Conservation (phyloP, 225 moss, liverwort and hornwort species). For the Ulota crispa region DNA sequence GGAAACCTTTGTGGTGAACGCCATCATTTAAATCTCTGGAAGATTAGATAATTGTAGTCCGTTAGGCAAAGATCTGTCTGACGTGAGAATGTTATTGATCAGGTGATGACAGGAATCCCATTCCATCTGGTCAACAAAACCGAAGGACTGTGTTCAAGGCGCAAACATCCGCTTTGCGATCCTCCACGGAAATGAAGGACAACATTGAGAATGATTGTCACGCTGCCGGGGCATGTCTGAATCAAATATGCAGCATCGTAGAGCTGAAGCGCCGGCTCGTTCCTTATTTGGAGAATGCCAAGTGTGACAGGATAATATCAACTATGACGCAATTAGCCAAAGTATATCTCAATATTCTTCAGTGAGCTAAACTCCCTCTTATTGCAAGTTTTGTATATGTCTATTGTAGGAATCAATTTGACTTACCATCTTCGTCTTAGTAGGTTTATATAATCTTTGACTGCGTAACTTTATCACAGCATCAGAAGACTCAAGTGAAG, state of each 20-base stretch:
- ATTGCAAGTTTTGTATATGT: not conserved
- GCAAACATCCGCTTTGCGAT: slow-evolving; percentile 22
- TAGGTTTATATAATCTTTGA: not conserved
- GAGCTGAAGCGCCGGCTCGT: slow-evolving; percentile 61
- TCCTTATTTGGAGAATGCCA: slow-evolving; percentile 48
- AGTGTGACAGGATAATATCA: slow-evolving; percentile 58
- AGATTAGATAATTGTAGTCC: not conserved
- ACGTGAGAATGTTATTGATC: slow-evolving; percentile 15
- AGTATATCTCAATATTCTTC: slow-evolving; percentile 29
- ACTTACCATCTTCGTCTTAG: not conserved
- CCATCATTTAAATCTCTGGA: not conserved
- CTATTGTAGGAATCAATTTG: not conserved
- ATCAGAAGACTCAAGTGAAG: not conserved
- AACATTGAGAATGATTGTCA: slow-evolving; percentile 22
- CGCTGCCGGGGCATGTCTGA: slow-evolving; percentile 38
- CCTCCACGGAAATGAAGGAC: slow-evolving; percentile 45
- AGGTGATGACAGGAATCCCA: slow-evolving; percentile 21
- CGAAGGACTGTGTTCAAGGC: slow-evolving; percentile 31
- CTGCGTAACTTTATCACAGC: not conserved
- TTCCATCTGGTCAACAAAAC: slow-evolving; percentile 19
- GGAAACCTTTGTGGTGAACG: not conserved
- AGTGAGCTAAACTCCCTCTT: not conserved
- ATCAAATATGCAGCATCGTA: slow-evolving; percentile 53
- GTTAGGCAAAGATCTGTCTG: not conserved
- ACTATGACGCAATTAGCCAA: slow-evolving; percentile 66